phyloP scores from a whole-genome alignment of 352 stramenopile species.

The Blastocystis sp. region DNA sequence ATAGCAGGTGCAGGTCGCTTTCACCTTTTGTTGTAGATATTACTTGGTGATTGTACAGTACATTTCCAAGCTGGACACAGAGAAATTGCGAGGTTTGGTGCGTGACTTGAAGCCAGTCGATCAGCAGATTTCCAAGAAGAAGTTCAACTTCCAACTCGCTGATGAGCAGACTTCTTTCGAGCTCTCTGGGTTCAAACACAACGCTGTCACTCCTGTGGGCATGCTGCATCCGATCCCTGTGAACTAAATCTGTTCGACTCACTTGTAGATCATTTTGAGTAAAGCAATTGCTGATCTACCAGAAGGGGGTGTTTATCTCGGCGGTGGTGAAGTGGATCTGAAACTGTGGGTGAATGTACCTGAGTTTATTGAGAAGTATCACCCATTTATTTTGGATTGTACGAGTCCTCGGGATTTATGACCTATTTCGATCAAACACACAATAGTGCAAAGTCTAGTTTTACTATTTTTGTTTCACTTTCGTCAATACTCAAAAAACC shows the following conservation, averaged over 20 bases:
- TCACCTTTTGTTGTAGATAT: neutral
- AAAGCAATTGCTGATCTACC: constrained; percentile 54
- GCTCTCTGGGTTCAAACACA: constrained; percentile 51
- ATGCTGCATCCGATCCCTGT: constrained; percentile 50
- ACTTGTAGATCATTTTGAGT: constrained; percentile 55
- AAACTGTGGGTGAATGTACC: constrained; percentile 52
- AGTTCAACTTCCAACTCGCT: constrained; percentile 62
- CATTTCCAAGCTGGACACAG: constrained; percentile 60
- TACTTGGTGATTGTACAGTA: constrained; percentile 57
- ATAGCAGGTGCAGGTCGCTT: neutral
- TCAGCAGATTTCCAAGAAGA: constrained; percentile 58
- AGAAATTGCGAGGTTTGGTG: constrained; percentile 45
- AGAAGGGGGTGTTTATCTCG: constrained; percentile 38
- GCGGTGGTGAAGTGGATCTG: constrained; percentile 58
- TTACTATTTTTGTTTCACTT: neutral
- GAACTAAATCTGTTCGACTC: neutral
- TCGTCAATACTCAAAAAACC: neutral
- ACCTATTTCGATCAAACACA: neutral
- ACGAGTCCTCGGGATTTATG: constrained; percentile 17
- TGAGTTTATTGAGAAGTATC: constrained; percentile 24
- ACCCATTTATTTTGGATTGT: constrained; percentile 60
- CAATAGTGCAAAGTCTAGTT: constrained; percentile 11
- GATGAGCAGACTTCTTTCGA: constrained; percentile 56
- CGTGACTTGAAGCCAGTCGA: constrained; percentile 29
- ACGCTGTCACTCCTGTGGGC: constrained; percentile 47